Percentiles rank a stretch among this genome's conserved stretches.
phyloP scores from a whole-genome alignment of 352 stramenopile species.

The Blastocystis sp. region DNA sequence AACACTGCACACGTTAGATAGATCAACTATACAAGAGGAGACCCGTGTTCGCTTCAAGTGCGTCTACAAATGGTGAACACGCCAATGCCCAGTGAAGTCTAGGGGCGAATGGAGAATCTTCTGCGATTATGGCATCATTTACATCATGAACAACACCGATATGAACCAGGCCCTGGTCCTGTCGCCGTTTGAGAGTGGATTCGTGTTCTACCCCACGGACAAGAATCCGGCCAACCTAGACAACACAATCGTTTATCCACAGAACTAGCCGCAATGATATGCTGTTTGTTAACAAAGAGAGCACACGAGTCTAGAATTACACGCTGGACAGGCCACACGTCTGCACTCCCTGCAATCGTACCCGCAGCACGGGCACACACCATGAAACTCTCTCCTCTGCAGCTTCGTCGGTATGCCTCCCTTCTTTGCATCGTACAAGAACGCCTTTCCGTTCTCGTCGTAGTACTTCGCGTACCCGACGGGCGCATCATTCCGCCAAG shows the following conservation, averaged over 20 bases:
- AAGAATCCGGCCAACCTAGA: not conserved
- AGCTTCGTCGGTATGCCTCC: not conserved
- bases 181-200: constrained; percentile 26
- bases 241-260: constrained; percentile 1
- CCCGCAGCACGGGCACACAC: not conserved
- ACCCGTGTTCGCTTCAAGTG: not conserved
- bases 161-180: not conserved
- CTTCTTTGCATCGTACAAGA: constrained; percentile 9
- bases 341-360: not conserved
- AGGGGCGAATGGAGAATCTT: constrained; percentile 32
- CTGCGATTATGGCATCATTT: constrained; percentile 14
- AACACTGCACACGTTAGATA: not conserved
- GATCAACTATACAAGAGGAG: not conserved
- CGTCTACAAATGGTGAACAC: not conserved
- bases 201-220: constrained; percentile 48
- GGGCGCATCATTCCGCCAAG: constrained; percentile 3
- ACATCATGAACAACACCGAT: constrained; percentile 41
- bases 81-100: too few relatives aligned
- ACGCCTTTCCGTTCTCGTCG: not conserved
- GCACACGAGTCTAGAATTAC: constrained; percentile 4
- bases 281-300: not conserved
- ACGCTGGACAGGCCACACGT: not conserved
- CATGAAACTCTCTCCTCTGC: not conserved
- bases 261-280: not conserved
- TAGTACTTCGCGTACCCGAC: constrained; percentile 19